Evolutionary conservation across 345 rosid species (phyloP).

Genomic region (Populus deltoides): DNA sequence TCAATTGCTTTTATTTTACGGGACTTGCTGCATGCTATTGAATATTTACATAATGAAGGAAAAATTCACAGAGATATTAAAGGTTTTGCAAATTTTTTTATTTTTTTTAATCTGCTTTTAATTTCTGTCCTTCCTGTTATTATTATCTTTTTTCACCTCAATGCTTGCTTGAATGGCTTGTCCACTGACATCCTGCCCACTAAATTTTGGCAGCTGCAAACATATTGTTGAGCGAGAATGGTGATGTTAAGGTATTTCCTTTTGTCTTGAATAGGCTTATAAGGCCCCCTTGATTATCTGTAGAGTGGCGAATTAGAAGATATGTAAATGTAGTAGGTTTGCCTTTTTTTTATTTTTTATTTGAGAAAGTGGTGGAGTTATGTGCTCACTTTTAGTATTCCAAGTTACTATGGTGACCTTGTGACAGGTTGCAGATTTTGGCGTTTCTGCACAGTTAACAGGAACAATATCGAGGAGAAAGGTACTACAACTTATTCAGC

Average conservation of each 20-base stretch:
- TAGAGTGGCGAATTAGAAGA: slow-evolving; percentile 8
- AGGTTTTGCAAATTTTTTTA: slow-evolving; percentile 42
- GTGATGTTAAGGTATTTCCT: slow-evolving; percentile 90
- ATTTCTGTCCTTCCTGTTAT: not conserved
- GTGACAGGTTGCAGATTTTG: slow-evolving; percentile 98
- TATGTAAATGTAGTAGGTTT: not conserved
- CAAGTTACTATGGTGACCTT: slow-evolving; percentile 21
- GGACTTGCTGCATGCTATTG: slow-evolving; percentile 94
- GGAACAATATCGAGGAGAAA: slow-evolving; percentile 98
- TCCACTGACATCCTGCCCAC: not conserved
- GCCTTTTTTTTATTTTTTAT: too few relatives aligned
- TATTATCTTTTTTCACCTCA: not conserved
- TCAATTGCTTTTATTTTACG: slow-evolving; percentile 91
- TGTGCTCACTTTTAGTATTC: slow-evolving; percentile 18
- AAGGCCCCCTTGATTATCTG: slow-evolving; percentile 5
- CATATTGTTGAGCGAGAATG: slow-evolving; percentile 86
- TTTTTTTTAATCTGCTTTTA: not conserved
- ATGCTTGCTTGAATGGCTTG: not conserved
- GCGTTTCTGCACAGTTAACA: slow-evolving; percentile 97
- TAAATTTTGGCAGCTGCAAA: slow-evolving; percentile 76
- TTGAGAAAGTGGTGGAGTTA: too few relatives aligned
- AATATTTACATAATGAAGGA: slow-evolving; percentile 89
- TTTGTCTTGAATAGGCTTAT: slow-evolving; percentile 10
- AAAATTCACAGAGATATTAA: slow-evolving; percentile 98
- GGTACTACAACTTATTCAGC: slow-evolving; percentile 45